A percentile compares a stretch with the other conserved stretches of the same genome.
phyloP scores from a whole-genome alignment of 2,329 filamentous ascomycete species.

The Saccharata proteae region DNA sequence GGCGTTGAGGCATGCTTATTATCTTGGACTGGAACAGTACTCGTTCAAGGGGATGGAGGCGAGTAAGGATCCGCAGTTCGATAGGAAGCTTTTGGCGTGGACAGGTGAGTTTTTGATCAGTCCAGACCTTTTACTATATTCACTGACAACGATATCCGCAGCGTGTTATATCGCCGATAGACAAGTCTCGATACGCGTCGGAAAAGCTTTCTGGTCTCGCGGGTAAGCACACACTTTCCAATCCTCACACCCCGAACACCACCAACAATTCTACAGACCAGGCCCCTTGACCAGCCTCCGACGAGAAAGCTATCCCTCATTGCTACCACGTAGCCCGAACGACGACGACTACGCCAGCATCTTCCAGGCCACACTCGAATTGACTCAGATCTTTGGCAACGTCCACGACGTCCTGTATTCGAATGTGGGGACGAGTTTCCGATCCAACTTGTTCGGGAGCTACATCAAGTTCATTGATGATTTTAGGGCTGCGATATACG shows the following conservation, averaged over 20 bases:
- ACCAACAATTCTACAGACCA: constrained; percentile 30
- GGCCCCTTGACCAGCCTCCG: constrained; percentile 53
- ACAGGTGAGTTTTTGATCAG: constrained; percentile 30
- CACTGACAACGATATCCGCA: constrained; percentile 9
- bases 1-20: constrained; percentile 57
- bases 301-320: constrained; percentile 55
- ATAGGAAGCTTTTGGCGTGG: constrained; percentile 56
- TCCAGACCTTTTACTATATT: neutral
- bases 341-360: constrained; percentile 57
- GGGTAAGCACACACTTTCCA: constrained; percentile 18
- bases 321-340: constrained; percentile 45
- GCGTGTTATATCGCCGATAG: constrained; percentile 56
- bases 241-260: neutral
- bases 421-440: constrained; percentile 55
- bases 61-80: constrained; percentile 46
- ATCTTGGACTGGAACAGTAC: constrained; percentile 56
- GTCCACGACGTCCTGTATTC: constrained; percentile 64
- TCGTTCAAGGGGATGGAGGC: constrained; percentile 50
- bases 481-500: constrained; percentile 54
- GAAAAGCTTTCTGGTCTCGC: constrained; percentile 62
- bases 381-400: constrained; percentile 61
- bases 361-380: constrained; percentile 58
- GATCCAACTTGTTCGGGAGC: constrained; percentile 57
- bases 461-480: constrained; percentile 68
- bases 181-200: constrained; percentile 58